Conservation (phyloP, 2,329 filamentous ascomycete genomes). For the Endocalyx cinctus region DNA sequence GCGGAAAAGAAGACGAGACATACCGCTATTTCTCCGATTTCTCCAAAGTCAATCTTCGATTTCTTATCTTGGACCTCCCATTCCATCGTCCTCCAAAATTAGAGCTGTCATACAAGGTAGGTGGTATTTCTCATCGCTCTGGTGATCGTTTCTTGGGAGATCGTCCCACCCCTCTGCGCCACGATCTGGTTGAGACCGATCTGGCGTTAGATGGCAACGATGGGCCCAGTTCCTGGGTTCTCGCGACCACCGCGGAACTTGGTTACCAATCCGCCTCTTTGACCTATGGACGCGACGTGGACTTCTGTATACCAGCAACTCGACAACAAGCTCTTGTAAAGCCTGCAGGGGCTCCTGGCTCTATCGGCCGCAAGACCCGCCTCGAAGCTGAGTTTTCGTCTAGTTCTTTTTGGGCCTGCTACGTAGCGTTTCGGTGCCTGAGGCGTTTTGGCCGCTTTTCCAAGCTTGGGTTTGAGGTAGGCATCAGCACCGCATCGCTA, state of each 20-base stretch:
- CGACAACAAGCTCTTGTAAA: not conserved
- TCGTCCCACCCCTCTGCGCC: constrained; percentile 17
- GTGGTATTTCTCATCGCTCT: constrained; percentile 3
- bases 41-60: constrained; percentile 23
- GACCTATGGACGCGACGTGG: constrained; percentile 8
- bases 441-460: constrained; percentile 36
- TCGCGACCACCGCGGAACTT: constrained; percentile 27
- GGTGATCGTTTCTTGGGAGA: too few relatives aligned
- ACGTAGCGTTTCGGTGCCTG: constrained; percentile 40
- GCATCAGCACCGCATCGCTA: constrained; percentile 35
- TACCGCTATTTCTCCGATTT: constrained; percentile 30
- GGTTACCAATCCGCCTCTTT: constrained; percentile 18
- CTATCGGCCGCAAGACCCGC: constrained; percentile 21
- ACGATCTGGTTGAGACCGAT: constrained; percentile 35
- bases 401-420: constrained; percentile 30
- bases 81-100: constrained; percentile 30
- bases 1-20: constrained; percentile 20
- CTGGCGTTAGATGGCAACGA: constrained; percentile 23
- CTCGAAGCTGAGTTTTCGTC: constrained; percentile 40
- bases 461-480: constrained; percentile 40
- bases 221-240: constrained; percentile 33
- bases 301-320: not conserved
- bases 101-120: constrained; percentile 37
- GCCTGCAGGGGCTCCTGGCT: not conserved
- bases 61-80: constrained; percentile 23